Evolutionary conservation across 441 rosid species (phyloP), one percentile per base, ranked within the genome.

Genomic region (Populus hybrid): DNA sequence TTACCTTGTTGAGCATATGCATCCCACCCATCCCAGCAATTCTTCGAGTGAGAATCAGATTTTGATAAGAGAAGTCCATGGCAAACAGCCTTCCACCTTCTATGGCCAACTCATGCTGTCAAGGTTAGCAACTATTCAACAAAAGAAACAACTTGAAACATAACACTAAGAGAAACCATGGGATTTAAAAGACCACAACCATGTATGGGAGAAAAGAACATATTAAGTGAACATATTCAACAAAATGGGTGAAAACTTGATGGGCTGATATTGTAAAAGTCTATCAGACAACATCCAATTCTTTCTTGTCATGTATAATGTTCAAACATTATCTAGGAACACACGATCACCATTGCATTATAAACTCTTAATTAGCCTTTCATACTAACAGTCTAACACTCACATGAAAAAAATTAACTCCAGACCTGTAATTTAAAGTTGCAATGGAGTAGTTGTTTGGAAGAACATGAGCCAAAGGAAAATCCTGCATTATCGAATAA

Each of bases 21-120:
- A 72, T 50, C 36, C 74, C 74, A 72, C 63, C 74, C 74, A 50
- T 72, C 64, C 64, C 74, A 72, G 64, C 26, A 26, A 72, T 72
- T 50, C 74, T 72, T 72, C 74, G 74, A 11, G 36, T 21, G 50
- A 72, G 64, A 72, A 72, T 72, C 64, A 72, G 64, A 54, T 72
- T 72, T 50, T 72, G 74, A 72, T 72, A 72, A 50, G 74, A 23
- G 64, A 72, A 10, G 34, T 72, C 64, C 63, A 72, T 26, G 50
- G 30, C 61, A 50, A 72, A 12, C 50, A 72, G 64, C 50, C 74
- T 72, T 72, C 63, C 74, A 42, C 64, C 74, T 72, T 72, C 74
- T 72, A 72, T 61, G 14, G 74, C 74, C 74, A 72, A 50, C 21
- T 50, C 74, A 72, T 72, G 36, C 74, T 71, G 61, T 71, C 34